Evolutionary conservation across 108 stramenopile genomes (phyloP), one percentile per base, ranked within the genome.

Genomic region (Parietichytrium sp.): DNA sequence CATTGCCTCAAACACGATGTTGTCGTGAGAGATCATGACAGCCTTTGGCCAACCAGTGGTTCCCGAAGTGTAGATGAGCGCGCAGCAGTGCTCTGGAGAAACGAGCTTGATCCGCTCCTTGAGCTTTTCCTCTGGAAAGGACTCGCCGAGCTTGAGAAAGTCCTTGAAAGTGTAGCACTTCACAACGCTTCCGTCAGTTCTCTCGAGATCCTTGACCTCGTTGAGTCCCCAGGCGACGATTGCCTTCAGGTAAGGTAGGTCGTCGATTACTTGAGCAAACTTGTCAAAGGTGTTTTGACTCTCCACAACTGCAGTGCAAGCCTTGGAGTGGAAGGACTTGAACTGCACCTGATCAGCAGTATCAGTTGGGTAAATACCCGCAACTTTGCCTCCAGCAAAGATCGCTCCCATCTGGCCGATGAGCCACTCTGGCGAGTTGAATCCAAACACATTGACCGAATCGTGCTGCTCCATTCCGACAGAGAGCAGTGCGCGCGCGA

Each of bases 41-140:
- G 93, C 92, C 89, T 93, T 93, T 36, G 93, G 92, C 15, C 79
- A 78, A 12, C 93, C 93, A 18, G 93, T 93, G 47, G 93, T 93
- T 36, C 93, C 93, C n/a, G 88, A 89, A 6, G 93, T 93, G 80
- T 93, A 93, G 79, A 93, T 92, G 45, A 93, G 84, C 16, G 90
- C 86, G 79, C 83, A 85, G 51, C 85, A 84, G 18, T 90, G 18
- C 1, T 89, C 90, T 25, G 89, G 86, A 82, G 61, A 54, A 30
- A 81, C 82, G 23, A 16, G 55, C 3, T 26, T 61, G 18, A 83
- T 78, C 31, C 87, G 85, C 54, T 53, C 84, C 26, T 85, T 79
- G 31, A 91, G 50, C 30, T 29, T 55, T 6, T 27, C 77, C 38
- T 49, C 47, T 1, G 47, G 27, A 7, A 53, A 52, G 3, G 20